Conservation (phyloP, 208 protist species). For the Novymonas esmeraldas region DNA sequence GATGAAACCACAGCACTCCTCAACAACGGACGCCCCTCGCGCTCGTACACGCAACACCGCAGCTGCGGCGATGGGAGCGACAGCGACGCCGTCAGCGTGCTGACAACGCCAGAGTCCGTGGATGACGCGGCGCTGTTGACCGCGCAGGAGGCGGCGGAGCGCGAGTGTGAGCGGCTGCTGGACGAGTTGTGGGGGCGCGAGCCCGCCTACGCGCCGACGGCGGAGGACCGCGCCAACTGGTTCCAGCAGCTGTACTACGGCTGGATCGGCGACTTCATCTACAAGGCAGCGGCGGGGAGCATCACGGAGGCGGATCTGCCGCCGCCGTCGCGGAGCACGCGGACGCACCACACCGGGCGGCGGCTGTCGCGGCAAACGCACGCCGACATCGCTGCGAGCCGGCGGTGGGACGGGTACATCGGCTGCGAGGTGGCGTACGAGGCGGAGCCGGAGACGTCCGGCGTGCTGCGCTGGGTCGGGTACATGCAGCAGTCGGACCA, state of each 20-base stretch:
- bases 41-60: not conserved
- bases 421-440: constrained; percentile 37
- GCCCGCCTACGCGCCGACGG: constrained; percentile 23
- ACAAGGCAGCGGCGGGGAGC: constrained; percentile 30
- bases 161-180: constrained; percentile 11
- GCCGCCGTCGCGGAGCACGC: constrained; percentile 24
- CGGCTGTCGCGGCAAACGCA: constrained; percentile 35
- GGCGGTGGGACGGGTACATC: constrained; percentile 35
- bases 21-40: not conserved
- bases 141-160: constrained; percentile 5
- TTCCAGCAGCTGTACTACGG: constrained; percentile 58
- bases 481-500: constrained; percentile 47
- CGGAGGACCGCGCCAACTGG: constrained; percentile 44
- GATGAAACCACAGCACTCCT: not conserved
- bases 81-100: not conserved
- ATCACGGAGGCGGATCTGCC: constrained; percentile 43
- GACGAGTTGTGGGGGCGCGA: constrained; percentile 39
- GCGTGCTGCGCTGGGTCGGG: constrained; percentile 51
- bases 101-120: constrained; percentile 4
- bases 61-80: not conserved
- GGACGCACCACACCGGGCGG: constrained; percentile 38
- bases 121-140: constrained; percentile 14
- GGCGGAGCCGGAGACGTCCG: constrained; percentile 36
- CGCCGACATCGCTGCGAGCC: constrained; percentile 29
- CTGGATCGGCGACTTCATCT: constrained; percentile 59